Percentiles rank a stretch among this genome's conserved stretches.
These are phyloP conservation scores for Calonectria henricotiae DNA, from an alignment of 2,329 filamentous ascomycete species.

Conservation along the genomic window DNA sequence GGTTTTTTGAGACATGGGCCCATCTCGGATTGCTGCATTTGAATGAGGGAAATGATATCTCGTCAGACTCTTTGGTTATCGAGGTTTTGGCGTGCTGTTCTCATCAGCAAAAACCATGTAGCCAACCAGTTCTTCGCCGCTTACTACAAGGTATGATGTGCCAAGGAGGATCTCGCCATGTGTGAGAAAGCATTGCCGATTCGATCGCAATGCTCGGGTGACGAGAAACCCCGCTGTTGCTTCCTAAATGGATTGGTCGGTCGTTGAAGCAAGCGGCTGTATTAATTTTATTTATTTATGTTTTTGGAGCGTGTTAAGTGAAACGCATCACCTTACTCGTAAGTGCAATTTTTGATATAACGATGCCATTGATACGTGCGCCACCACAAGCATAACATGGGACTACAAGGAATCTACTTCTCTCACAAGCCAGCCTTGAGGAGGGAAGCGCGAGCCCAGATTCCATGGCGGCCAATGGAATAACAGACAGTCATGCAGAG, in stretches of 20 bases:
- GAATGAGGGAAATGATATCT: conserved; percentile 29
- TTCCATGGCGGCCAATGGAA: background rate
- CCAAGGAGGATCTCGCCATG: background rate
- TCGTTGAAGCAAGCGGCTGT: background rate
- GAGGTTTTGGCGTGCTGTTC: background rate
- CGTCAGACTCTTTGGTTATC: background rate
- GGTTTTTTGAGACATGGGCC: conserved; percentile 44
- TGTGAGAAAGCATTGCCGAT: conserved; percentile 1
- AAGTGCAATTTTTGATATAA: conserved; percentile 11
- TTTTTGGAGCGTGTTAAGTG: conserved; percentile 6
- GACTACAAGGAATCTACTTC: background rate
- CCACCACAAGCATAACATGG: background rate
- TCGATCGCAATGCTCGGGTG: conserved; percentile 11
- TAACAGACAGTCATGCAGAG: background rate
- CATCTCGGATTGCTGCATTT: conserved; percentile 30
- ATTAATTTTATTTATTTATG: too few relatives aligned
- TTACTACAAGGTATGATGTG: conserved; percentile 6
- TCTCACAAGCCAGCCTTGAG: background rate
- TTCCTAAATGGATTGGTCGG: background rate
- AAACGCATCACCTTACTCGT: background rate
- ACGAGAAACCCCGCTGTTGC: conserved; percentile 13
- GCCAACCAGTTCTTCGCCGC: conserved; percentile 3
- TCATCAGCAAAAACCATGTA: background rate
- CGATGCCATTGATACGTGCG: conserved; percentile 12
- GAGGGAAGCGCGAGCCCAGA: background rate